Conservation (phyloP, 768 basidiomycete genomes). For the Suillus discolor region DNA sequence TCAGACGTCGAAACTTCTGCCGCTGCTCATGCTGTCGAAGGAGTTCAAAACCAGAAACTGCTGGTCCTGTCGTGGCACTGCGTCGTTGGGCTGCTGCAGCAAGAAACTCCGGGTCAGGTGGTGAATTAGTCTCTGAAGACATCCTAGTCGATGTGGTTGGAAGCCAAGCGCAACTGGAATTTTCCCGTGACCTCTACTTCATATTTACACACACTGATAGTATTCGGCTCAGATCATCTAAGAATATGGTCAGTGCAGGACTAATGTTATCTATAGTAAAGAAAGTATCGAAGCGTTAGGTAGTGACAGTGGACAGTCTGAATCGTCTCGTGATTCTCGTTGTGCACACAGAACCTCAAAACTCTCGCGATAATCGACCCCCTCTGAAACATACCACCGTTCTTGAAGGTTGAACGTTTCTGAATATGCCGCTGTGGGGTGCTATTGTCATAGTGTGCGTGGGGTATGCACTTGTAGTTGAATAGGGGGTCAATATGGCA, state of each 20-base stretch:
- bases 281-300: background rate
- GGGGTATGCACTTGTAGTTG: background rate
- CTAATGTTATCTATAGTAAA: background rate
- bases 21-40: slow-evolving; percentile 63
- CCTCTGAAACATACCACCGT: background rate
- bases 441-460: background rate
- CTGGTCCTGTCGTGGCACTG: slow-evolving; percentile 6
- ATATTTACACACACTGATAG: background rate
- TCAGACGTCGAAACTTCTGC: slow-evolving; percentile 71
- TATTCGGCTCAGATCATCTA: background rate
- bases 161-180: background rate
- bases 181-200: background rate
- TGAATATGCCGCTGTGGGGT: background rate
- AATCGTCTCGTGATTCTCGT: no score
- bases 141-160: background rate
- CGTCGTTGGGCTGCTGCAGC: slow-evolving; percentile 34
- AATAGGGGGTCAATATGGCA: background rate
- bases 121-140: slow-evolving; percentile 5
- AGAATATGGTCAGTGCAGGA: background rate
- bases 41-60: slow-evolving; percentile 15
- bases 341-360: no score
- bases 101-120: slow-evolving; percentile 24
- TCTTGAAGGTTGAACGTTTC: background rate
- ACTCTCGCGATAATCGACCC: no score
- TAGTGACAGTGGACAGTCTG: no score